phyloP scores from a whole-genome alignment of 2,329 filamentous ascomycete species.

The Furcasterigmium furcatum region DNA sequence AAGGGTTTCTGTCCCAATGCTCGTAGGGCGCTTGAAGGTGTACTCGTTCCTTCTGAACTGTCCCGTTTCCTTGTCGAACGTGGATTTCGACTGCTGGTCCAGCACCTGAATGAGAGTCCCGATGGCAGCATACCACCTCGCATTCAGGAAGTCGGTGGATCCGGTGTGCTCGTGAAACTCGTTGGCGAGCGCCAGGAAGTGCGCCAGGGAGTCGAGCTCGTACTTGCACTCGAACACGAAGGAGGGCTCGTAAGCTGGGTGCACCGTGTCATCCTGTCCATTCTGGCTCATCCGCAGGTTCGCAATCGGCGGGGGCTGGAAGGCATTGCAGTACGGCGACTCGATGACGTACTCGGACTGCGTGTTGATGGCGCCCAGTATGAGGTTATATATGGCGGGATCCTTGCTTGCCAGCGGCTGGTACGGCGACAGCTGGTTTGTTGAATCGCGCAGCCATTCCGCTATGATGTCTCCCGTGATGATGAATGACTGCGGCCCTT shows the following conservation, averaged over 20 bases:
- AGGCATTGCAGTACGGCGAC: conserved; percentile 96
- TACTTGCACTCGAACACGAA: conserved; percentile 99
- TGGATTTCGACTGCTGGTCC: conserved; percentile 73
- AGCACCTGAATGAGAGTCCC: conserved; percentile 72
- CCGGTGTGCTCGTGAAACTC: conserved; percentile 80
- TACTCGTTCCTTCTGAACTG: conserved; percentile 72
- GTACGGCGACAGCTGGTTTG: conserved; percentile 90
- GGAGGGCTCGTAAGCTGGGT: conserved; percentile 79
- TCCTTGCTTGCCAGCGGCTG: conserved; percentile 82
- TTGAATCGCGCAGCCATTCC: conserved; percentile 89
- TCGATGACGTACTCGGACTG: conserved; percentile 93
- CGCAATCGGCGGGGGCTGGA: conserved; percentile 88
- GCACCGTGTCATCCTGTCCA: conserved; percentile 79
- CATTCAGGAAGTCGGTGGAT: conserved; percentile 74
- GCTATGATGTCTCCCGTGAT: conserved; percentile 93
- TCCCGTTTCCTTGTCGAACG: conserved; percentile 69
- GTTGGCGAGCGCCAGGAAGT: conserved; percentile 83
- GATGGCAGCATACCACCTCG: conserved; percentile 76
- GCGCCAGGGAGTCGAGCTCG: conserved; percentile 90
- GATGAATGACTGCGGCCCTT: conserved; percentile 85
- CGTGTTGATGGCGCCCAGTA: conserved; percentile 92
- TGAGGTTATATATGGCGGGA: conserved; percentile 70
- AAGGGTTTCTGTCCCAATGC: conserved; percentile 84
- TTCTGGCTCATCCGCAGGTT: conserved; percentile 69
- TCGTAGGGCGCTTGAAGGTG: conserved; percentile 80